These are phyloP conservation scores for Mucor piriformis DNA, from an alignment of 371 early-diverging fungal genomes.

Conservation along the genomic window DNA sequence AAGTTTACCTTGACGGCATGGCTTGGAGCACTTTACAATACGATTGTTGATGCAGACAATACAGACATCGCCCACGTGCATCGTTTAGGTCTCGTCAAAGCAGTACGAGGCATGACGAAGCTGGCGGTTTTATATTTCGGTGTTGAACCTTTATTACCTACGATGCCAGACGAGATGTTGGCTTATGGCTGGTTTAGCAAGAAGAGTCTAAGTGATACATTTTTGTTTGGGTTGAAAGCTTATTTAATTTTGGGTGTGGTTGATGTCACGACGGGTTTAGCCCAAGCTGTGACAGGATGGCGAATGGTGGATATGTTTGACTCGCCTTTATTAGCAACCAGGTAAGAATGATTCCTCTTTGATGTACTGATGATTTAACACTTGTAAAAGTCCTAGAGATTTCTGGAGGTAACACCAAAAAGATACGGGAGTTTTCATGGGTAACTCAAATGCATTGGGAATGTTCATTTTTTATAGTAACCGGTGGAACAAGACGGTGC, in stretches of 20 bases:
- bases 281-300: slow-evolving; percentile 18
- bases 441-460: no score
- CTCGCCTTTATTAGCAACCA: slow-evolving; percentile 21
- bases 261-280: slow-evolving; percentile 19
- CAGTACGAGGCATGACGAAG: slow-evolving; percentile 25
- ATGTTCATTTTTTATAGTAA: slow-evolving; percentile 14
- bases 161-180: slow-evolving; percentile 17
- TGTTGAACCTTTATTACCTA: slow-evolving; percentile 27
- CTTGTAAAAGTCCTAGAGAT: slow-evolving; percentile 34
- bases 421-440: background rate
- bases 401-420: slow-evolving; percentile 56
- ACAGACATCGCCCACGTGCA: background rate
- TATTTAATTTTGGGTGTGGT: slow-evolving; percentile 19
- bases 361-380: background rate
- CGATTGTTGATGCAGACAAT: slow-evolving; percentile 18
- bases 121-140: slow-evolving; percentile 6
- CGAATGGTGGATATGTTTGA: slow-evolving; percentile 32
- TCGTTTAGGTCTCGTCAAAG: slow-evolving; percentile 16
- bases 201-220: slow-evolving; percentile 17
- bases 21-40: slow-evolving; percentile 20
- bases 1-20: slow-evolving; percentile 14
- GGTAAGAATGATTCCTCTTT: slow-evolving; percentile 10
- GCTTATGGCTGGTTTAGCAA: slow-evolving; percentile 17
- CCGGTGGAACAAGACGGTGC: slow-evolving; percentile 41
- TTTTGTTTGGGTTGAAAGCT: slow-evolving; percentile 22